Evolutionary conservation across 257 asterid genomes (phyloP).

Genomic region (Fraxinus quadrangulata): DNA sequence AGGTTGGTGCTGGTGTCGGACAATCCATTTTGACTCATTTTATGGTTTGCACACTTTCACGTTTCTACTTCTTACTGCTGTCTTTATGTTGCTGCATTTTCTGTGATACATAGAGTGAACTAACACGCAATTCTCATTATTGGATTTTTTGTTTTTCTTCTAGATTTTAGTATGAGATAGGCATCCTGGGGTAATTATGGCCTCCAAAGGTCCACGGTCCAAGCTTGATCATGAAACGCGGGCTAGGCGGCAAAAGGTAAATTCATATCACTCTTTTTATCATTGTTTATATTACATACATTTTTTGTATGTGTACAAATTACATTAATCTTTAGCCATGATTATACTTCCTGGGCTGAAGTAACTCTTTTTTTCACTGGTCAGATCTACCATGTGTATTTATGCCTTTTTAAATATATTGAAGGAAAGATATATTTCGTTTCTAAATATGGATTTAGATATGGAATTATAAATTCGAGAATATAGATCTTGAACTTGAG

Average conservation of each 20-base stretch:
- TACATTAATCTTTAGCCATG: constrained; percentile 5
- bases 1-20: not conserved
- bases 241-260: constrained; percentile 89
- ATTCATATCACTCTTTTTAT: constrained; percentile 18
- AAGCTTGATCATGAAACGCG: constrained; percentile 92
- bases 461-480: not conserved
- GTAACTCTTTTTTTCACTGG: not conserved
- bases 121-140: constrained; percentile 17
- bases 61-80: not conserved
- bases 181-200: constrained; percentile 58
- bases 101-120: constrained; percentile 11
- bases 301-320: not conserved
- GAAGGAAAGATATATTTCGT: not conserved
- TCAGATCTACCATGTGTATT: not conserved
- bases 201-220: constrained; percentile 97
- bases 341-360: not conserved
- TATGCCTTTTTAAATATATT: not conserved
- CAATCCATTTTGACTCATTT: not conserved
- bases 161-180: constrained; percentile 51
- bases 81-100: not conserved
- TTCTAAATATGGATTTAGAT: too few species aligned
- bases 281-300: not conserved
- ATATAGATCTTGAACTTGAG: not conserved
- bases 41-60: not conserved
- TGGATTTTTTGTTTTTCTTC: constrained; percentile 21